Base-by-base conservation (phyloP, 257 asterid genomes). In the Osmanthus fragrans region DNA sequence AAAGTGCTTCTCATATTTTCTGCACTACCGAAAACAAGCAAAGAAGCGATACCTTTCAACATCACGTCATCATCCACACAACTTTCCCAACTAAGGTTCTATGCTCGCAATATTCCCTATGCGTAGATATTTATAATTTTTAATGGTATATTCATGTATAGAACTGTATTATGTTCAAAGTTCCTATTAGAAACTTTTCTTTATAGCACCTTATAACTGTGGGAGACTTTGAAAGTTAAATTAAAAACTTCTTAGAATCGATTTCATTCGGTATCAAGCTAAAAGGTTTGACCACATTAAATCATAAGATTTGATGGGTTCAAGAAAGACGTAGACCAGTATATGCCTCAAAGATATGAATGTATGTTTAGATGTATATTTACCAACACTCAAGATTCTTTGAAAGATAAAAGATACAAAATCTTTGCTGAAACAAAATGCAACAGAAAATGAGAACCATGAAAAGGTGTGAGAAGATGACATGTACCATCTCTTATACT, bases 401-500 rank as follows among this genome's bases (percentile, higher is more conserved):
- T 18, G 13, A 36, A 8, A 19, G 23, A 70, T 51, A 8, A 70
- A 70, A 37, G 16, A 36, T 4, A 16, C 2, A 10, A 21, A 70
- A 34, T 33, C 18, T n/a, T 34, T 9, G 67, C 63, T 49, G 66
- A 73, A 18, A 30, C n/a, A 36, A 74, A 25, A 74, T 13, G 13
- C 1, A 3, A 3, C 9, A 49, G 0, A 54, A 30, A 58, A 13
- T 16, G 68, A 21, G 71, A 33, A 54, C 18, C 12, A 34, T 21
- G 21, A 66, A 16, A 70, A 40, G 12, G 13, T 42, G 0, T 19
- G 36, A 37, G 32, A 79, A 39, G 73, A 73, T 11, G 36, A 74
- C 80, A 9, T 40, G 16, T 83, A 87, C 90, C 86, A 51, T 70
- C 83, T 75, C 80, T 63, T 77, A 87, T 49, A 29, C 79, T 80